Conservation (phyloP, 495 filamentous ascomycete species). For the Diplogelasinospora grovesii region DNA sequence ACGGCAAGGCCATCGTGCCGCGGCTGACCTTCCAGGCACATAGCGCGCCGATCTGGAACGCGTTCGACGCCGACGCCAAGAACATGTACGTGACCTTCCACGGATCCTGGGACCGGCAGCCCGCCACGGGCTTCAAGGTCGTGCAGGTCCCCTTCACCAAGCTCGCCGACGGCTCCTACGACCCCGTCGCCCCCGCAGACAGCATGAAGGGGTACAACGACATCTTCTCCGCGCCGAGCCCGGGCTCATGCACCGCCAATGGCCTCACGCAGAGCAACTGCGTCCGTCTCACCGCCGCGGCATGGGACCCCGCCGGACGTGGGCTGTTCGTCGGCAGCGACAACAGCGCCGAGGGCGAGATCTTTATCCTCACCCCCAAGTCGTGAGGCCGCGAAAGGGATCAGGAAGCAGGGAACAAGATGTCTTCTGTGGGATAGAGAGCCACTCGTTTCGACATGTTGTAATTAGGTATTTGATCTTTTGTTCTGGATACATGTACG, state of each 20-base stretch:
- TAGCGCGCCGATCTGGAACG: constrained; percentile 51
- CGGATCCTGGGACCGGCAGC: constrained; percentile 49
- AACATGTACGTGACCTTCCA: constrained; percentile 57
- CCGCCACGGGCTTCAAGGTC: constrained; percentile 34
- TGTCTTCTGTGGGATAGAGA: no score
- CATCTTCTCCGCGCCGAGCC: constrained; percentile 27
- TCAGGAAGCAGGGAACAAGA: no score
- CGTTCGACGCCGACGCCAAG: constrained; percentile 34
- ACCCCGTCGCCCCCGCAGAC: constrained; percentile 31
- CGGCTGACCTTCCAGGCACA: constrained; percentile 51
- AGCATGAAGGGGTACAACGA: constrained; percentile 31
- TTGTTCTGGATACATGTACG: no score
- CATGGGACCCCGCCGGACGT: constrained; percentile 32
- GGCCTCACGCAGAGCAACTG: constrained; percentile 34
- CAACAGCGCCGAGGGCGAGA: constrained; percentile 37
- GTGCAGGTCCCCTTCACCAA: constrained; percentile 32
- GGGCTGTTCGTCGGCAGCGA: constrained; percentile 37
- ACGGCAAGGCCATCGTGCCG: constrained; percentile 35
- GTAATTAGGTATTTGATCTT: no score
- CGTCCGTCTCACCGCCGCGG: constrained; percentile 26
- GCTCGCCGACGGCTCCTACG: constrained; percentile 26
- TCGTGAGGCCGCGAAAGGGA: no score
- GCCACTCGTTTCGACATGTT: no score
- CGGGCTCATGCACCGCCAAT: constrained; percentile 30
- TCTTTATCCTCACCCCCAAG: constrained; percentile 28